Percentiles rank a stretch among this genome's conserved stretches.
These are phyloP conservation scores for Westerdykella aurantiaca DNA, from an alignment of 2,329 filamentous ascomycete species.

Conservation along the genomic window DNA sequence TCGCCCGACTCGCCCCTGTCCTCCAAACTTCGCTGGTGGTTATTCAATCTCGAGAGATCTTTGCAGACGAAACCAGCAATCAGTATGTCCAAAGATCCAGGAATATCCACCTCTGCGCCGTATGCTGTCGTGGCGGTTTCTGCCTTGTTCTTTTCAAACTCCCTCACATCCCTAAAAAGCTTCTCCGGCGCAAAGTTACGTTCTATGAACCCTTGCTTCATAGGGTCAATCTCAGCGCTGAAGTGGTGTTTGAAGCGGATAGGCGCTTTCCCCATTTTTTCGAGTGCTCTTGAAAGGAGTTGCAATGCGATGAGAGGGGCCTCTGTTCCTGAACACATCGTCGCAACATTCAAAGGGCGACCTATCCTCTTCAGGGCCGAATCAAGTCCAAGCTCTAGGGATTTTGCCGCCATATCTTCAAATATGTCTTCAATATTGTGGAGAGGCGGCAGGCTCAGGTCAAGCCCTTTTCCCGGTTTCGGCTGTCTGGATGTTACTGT, in stretches of 20 bases:
- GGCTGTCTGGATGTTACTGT: background rate
- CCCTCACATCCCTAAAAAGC: slow-evolving; percentile 43
- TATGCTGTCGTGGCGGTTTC: slow-evolving; percentile 58
- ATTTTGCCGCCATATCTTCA: slow-evolving; percentile 41
- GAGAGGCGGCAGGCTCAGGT: slow-evolving; percentile 42
- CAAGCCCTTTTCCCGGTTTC: slow-evolving; percentile 17
- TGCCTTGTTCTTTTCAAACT: slow-evolving; percentile 43
- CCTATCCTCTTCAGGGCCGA: slow-evolving; percentile 33
- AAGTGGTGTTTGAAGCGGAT: slow-evolving; percentile 38
- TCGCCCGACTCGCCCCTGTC: slow-evolving; percentile 58
- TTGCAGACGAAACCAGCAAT: slow-evolving; percentile 71
- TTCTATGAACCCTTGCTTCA: slow-evolving; percentile 46
- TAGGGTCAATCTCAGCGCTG: slow-evolving; percentile 43
- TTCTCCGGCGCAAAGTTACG: slow-evolving; percentile 40
- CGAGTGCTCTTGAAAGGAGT: slow-evolving; percentile 41
- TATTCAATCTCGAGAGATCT: slow-evolving; percentile 66
- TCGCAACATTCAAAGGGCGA: slow-evolving; percentile 53
- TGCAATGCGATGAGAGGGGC: slow-evolving; percentile 62
- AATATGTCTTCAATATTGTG: slow-evolving; percentile 47
- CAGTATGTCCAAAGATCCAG: slow-evolving; percentile 56
- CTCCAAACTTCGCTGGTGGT: slow-evolving; percentile 45
- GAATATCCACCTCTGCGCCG: slow-evolving; percentile 54
- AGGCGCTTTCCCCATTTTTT: slow-evolving; percentile 4
- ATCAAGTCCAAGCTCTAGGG: slow-evolving; percentile 27
- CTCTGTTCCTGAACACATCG: slow-evolving; percentile 75